Evolutionary conservation across 2,329 filamentous ascomycete species (phyloP).

Genomic region (Juglanconis juglandina): DNA sequence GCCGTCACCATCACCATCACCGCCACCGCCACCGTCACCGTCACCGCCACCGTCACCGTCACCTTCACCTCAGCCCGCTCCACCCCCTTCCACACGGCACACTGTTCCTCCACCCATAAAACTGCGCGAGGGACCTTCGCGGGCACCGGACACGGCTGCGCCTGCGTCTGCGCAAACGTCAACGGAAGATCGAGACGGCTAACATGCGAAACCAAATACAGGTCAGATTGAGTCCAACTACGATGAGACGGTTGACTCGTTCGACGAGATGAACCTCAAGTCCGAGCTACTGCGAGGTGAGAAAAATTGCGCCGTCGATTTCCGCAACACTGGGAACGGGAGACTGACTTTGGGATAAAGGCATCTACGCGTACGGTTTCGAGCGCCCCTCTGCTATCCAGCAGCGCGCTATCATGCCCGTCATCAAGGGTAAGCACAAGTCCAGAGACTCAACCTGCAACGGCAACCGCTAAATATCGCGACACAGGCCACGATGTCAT

Average conservation of each 20-base stretch:
- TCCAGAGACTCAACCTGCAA: neutral
- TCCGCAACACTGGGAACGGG: slow-evolving; percentile 15
- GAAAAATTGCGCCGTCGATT: slow-evolving; percentile 26
- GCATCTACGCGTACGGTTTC: slow-evolving; percentile 99
- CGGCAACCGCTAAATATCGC: slow-evolving; percentile 16
- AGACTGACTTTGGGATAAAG: slow-evolving; percentile 37
- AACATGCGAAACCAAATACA: slow-evolving; percentile 37
- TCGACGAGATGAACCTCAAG: slow-evolving; percentile 98
- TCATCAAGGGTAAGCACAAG: slow-evolving; percentile 85
- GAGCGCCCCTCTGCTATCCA: slow-evolving; percentile 99
- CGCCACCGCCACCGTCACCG: neutral
- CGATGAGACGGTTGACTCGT: slow-evolving; percentile 98
- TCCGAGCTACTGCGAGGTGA: slow-evolving; percentile 90
- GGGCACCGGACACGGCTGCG: neutral
- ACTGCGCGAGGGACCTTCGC: neutral
- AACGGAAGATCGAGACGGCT: slow-evolving; percentile 7
- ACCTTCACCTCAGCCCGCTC: neutral
- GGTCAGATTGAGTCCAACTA: slow-evolving; percentile 99
- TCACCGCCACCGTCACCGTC: neutral
- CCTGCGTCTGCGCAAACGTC: neutral
- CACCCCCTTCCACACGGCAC: slow-evolving; percentile 12
- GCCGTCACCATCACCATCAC: neutral
- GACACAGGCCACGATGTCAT: slow-evolving; percentile 89
- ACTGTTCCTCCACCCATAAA: slow-evolving; percentile 10
- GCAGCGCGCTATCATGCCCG: slow-evolving; percentile 99